A percentile compares a stretch with the other conserved stretches of the same genome.
Evolutionary conservation across 805 yeast genomes (phyloP).

Genomic region (Scheffersomyces amazonensis): DNA sequence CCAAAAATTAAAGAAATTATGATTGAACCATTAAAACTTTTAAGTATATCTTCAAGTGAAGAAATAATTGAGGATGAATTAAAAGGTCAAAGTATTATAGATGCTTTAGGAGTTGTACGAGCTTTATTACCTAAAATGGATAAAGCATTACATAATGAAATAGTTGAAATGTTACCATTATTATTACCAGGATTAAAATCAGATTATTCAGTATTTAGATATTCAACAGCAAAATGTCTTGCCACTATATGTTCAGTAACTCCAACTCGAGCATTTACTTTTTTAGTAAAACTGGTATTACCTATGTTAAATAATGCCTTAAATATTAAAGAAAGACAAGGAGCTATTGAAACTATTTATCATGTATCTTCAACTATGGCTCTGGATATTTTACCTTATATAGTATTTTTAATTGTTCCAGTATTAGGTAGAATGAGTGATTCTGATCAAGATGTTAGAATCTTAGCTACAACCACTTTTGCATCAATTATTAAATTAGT

Average conservation of each 20-base stretch:
- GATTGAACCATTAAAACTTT: conserved; percentile 58
- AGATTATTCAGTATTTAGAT: conserved; percentile 77
- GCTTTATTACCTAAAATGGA: conserved; percentile 68
- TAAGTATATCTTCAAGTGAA: conserved; percentile 24
- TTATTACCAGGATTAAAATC: conserved; percentile 62
- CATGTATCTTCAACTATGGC: conserved; percentile 88
- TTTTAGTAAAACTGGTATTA: conserved; percentile 69
- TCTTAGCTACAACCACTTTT: conserved; percentile 91
- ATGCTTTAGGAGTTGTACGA: conserved; percentile 77
- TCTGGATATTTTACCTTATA: conserved; percentile 83
- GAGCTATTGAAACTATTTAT: conserved; percentile 88
- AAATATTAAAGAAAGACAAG: conserved; percentile 73
- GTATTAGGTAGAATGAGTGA: conserved; percentile 98
- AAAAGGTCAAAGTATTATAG: conserved; percentile 78
- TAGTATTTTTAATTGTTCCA: conserved; percentile 93
- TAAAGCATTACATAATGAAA: conserved; percentile 42
- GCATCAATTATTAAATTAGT: conserved; percentile 94
- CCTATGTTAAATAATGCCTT: conserved; percentile 82
- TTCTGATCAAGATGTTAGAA: conserved; percentile 81
- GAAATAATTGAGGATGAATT: conserved; percentile 37
- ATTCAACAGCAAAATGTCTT: conserved; percentile 85
- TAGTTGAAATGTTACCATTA: conserved; percentile 39
- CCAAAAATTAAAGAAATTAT: conserved; percentile 66
- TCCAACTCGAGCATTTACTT: conserved; percentile 72
- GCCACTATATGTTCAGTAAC: conserved; percentile 71